A percentile compares a stretch with the other conserved stretches of the same genome.
These are phyloP conservation scores for Encephalitozoon romaleae DNA, from an alignment of 371 early-diverging fungal genomes.

Conservation along the genomic window DNA sequence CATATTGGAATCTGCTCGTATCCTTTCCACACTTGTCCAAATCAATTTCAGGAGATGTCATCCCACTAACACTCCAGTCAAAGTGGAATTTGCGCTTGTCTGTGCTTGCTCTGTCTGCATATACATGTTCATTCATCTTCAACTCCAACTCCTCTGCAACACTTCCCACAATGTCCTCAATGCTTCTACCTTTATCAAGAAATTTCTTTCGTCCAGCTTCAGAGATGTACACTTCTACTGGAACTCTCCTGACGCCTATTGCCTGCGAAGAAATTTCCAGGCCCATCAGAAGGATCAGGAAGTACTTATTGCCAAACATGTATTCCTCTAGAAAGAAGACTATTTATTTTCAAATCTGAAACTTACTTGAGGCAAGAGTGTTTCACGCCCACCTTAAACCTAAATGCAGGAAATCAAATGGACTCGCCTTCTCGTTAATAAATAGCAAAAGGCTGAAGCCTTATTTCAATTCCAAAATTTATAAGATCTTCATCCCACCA, in stretches of 20 bases:
- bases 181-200: neutral
- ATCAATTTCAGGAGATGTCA: conserved; percentile 16
- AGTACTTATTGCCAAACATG: neutral
- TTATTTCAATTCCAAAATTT: neutral
- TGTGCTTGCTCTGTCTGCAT: conserved; percentile 1
- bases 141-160: conserved; percentile 6
- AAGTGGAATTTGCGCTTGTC: conserved; percentile 9
- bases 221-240: conserved; percentile 16
- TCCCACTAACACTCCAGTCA: neutral
- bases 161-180: conserved; percentile 9
- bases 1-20: neutral
- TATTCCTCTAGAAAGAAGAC: neutral
- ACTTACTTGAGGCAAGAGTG: neutral
- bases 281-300: neutral
- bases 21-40: conserved; percentile 23
- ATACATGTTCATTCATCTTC: neutral
- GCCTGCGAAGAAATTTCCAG: neutral
- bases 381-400: neutral
- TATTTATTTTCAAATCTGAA: neutral
- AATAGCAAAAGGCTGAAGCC: neutral
- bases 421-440: neutral
- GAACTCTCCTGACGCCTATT: neutral
- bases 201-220: neutral
- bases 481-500: neutral
- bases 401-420: neutral